Conservation (phyloP, 1,139 yeast genomes). For the Candida tetrigidarum region DNA sequence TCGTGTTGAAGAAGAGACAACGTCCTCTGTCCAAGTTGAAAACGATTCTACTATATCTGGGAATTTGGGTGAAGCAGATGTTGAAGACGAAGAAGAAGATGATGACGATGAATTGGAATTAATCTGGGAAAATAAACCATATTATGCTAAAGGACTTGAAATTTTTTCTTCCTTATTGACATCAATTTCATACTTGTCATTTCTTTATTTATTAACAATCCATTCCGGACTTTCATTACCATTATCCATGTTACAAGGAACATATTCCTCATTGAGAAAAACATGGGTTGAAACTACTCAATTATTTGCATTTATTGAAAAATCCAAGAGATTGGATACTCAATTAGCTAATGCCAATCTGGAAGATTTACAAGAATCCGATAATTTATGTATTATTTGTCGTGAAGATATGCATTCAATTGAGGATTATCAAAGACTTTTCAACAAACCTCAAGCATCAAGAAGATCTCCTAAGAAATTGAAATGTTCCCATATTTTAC, state of each 20-base stretch:
- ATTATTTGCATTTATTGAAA: constrained; percentile 58
- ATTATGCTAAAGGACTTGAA: constrained; percentile 62
- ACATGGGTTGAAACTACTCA: constrained; percentile 55
- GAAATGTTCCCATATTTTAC: constrained; percentile 86
- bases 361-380: constrained; percentile 62
- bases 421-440: constrained; percentile 30
- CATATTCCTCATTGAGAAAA: constrained; percentile 56
- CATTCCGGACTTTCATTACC: constrained; percentile 66
- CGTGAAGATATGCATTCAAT: constrained; percentile 74
- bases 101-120: constrained; percentile 55
- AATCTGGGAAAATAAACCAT: constrained; percentile 73
- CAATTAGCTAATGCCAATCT: constrained; percentile 63
- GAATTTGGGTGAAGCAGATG: constrained; percentile 21
- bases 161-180: constrained; percentile 50
- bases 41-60: constrained; percentile 39
- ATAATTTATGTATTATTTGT: constrained; percentile 78
- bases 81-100: constrained; percentile 12
- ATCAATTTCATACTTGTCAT: constrained; percentile 34
- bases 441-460: constrained; percentile 28
- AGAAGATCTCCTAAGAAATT: constrained; percentile 75
- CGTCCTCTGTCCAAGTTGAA: constrained; percentile 50
- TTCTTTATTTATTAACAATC: constrained; percentile 42
- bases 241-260: constrained; percentile 67
- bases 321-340: constrained; percentile 67
- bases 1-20: constrained; percentile 49